Percentiles rank a stretch among this genome's conserved stretches.
phyloP scores from a whole-genome alignment of 1,284 basidiomycete species.

The Fomitopsis palustris region DNA sequence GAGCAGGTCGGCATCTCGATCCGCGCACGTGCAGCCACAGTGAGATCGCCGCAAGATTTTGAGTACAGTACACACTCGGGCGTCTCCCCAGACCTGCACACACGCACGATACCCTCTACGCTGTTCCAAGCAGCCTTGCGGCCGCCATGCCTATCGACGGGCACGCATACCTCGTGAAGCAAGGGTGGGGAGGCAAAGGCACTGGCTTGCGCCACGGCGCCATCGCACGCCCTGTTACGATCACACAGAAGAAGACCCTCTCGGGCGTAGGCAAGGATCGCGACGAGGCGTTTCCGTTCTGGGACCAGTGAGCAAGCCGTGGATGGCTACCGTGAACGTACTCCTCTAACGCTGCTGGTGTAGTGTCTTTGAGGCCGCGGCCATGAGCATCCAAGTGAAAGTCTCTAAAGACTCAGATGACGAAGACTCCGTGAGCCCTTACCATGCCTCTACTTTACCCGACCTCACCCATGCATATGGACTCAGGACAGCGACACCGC shows the following conservation, averaged over 20 bases:
- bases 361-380: conserved; percentile 76
- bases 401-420: conserved; percentile 43
- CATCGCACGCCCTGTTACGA: conserved; percentile 67
- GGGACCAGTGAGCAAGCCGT: conserved; percentile 80
- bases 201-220: conserved; percentile 68
- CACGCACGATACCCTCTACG: neutral
- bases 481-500: conserved; percentile 23
- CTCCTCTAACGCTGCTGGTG: no score
- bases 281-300: conserved; percentile 92
- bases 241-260: conserved; percentile 82
- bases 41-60: neutral
- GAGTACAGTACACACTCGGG: neutral
- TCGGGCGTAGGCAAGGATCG: conserved; percentile 86
- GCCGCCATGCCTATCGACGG: conserved; percentile 69
- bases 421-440: conserved; percentile 35
- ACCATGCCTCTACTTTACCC: conserved; percentile 11
- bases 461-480: neutral
- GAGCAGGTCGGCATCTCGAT: neutral
- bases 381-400: conserved; percentile 74
- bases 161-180: conserved; percentile 72
- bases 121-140: neutral
- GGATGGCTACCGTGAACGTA: no score
- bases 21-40: neutral
- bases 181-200: conserved; percentile 88
- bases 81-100: neutral